These are phyloP conservation scores for Copromyces sp. DNA, from an alignment of 495 filamentous ascomycete species.

Conservation along the genomic window DNA sequence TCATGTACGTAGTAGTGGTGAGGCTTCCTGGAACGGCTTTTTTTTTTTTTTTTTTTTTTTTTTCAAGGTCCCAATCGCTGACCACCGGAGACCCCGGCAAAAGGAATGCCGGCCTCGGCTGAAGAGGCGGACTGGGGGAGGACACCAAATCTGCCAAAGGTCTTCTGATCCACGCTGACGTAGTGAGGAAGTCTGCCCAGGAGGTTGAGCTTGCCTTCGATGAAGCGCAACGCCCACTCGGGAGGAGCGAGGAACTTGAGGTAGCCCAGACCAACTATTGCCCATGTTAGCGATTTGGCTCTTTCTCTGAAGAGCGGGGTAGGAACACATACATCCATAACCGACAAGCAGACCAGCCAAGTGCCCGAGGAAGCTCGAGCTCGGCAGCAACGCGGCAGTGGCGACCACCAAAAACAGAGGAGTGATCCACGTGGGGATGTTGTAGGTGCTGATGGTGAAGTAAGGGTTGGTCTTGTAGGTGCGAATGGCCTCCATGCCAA, in stretches of 20 bases:
- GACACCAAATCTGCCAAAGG: constrained; percentile 88
- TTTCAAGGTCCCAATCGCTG: neutral
- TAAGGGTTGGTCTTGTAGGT: constrained; percentile 62
- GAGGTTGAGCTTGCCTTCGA: constrained; percentile 77
- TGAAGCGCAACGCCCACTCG: constrained; percentile 68
- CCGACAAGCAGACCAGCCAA: constrained; percentile 70
- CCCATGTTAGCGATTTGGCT: neutral
- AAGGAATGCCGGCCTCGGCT: constrained; percentile 19
- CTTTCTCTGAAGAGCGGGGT: neutral
- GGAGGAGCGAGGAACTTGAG: constrained; percentile 76
- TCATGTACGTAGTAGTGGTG: neutral
- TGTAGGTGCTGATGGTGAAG: constrained; percentile 59
- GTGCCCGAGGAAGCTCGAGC: constrained; percentile 78
- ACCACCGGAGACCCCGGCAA: neutral
- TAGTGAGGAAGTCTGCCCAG: constrained; percentile 76
- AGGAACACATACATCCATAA: constrained; percentile 62
- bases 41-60: neutral
- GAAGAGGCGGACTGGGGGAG: constrained; percentile 49
- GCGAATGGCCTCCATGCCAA: constrained; percentile 75
- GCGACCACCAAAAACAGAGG: constrained; percentile 66
- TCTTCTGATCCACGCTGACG: constrained; percentile 88
- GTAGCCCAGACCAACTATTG: constrained; percentile 72
- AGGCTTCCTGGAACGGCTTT: neutral
- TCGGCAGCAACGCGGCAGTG: constrained; percentile 62
- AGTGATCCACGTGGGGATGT: constrained; percentile 85